These are phyloP conservation scores for Ogataea parapolymorpha DNA, from an alignment of 805 yeast genomes.

Conservation along the genomic window DNA sequence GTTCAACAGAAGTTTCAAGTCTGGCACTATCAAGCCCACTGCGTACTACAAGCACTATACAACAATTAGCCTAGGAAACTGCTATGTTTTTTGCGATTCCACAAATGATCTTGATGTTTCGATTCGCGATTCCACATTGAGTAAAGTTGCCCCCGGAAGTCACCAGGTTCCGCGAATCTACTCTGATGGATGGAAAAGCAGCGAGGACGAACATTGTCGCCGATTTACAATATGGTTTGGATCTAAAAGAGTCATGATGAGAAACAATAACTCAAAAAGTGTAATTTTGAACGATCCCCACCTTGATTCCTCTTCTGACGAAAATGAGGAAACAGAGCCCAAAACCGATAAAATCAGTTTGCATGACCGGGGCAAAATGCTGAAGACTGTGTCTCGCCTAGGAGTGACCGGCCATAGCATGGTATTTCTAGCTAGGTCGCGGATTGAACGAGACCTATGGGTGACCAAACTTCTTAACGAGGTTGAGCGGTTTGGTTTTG, in stretches of 20 bases:
- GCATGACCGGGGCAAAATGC: conserved; percentile 27
- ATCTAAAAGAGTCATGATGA: conserved; percentile 45
- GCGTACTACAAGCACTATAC: conserved; percentile 49
- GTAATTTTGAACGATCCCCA: conserved; percentile 7
- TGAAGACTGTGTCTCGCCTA: conserved; percentile 47
- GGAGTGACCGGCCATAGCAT: conserved; percentile 67
- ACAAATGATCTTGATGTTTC: conserved; percentile 57
- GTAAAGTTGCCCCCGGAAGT: conserved; percentile 50
- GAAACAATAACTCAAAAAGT: conserved; percentile 6
- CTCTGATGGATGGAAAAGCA: conserved; percentile 78
- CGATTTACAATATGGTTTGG: conserved; percentile 88
- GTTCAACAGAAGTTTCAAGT: conserved; percentile 41
- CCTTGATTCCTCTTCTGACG: conserved; percentile 4
- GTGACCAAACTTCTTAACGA: conserved; percentile 46
- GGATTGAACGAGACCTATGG: conserved; percentile 86
- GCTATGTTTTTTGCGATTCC: conserved; percentile 75
- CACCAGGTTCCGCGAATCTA: conserved; percentile 68
- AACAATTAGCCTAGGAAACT: conserved; percentile 59
- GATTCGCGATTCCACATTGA: conserved; percentile 35
- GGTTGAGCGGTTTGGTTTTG: conserved; percentile 39
- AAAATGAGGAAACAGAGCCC: conserved; percentile 5
- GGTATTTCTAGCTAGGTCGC: conserved; percentile 76
- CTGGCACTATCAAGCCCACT: conserved; percentile 44
- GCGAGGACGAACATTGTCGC: conserved; percentile 71
- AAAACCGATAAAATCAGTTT: conserved; percentile 5